Percentiles rank a stretch among this genome's conserved stretches.
These are phyloP conservation scores for Xylariomycetidae sp. DNA, from an alignment of 2,329 filamentous ascomycete species.

Conservation along the genomic window DNA sequence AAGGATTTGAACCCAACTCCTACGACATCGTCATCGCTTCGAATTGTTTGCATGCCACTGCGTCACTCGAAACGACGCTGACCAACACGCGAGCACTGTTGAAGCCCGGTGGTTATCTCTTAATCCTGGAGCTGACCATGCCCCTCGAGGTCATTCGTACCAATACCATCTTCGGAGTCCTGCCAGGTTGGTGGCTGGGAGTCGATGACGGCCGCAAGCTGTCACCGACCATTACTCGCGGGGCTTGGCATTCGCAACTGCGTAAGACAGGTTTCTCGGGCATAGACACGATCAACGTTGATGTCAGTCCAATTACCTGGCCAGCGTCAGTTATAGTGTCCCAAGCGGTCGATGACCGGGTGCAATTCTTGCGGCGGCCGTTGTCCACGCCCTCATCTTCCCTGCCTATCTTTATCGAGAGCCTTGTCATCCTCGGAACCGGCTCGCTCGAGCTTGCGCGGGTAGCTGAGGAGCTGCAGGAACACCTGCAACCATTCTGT, in stretches of 20 bases:
- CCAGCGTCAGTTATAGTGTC: conserved; percentile 5
- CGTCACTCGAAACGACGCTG: conserved; percentile 17
- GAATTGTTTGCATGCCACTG: conserved; percentile 26
- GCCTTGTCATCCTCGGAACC: conserved; percentile 6
- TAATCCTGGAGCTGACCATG: conserved; percentile 12
- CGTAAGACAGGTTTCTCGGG: conserved; percentile 10
- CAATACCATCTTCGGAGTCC: conserved; percentile 4
- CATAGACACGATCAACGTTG: conserved; percentile 5
- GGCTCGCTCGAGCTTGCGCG: background rate
- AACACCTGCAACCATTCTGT: conserved; percentile 8
- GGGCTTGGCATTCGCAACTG: conserved; percentile 6
- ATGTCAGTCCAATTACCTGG: background rate
- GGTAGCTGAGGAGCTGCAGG: conserved; percentile 5
- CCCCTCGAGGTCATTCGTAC: conserved; percentile 1
- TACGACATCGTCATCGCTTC: conserved; percentile 32
- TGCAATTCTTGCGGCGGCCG: conserved; percentile 9
- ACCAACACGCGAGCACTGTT: conserved; percentile 25
- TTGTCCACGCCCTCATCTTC: background rate
- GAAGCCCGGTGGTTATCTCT: conserved; percentile 33
- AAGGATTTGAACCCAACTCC: conserved; percentile 23
- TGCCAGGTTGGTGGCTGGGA: conserved; percentile 23
- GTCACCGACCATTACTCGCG: conserved; percentile 1
- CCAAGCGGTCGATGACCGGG: conserved; percentile 11
- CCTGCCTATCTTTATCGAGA: conserved; percentile 3
- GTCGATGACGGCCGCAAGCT: conserved; percentile 14